These are phyloP conservation scores for Globisporangium viniferum DNA, from an alignment of 352 stramenopile species.

Conservation along the genomic window DNA sequence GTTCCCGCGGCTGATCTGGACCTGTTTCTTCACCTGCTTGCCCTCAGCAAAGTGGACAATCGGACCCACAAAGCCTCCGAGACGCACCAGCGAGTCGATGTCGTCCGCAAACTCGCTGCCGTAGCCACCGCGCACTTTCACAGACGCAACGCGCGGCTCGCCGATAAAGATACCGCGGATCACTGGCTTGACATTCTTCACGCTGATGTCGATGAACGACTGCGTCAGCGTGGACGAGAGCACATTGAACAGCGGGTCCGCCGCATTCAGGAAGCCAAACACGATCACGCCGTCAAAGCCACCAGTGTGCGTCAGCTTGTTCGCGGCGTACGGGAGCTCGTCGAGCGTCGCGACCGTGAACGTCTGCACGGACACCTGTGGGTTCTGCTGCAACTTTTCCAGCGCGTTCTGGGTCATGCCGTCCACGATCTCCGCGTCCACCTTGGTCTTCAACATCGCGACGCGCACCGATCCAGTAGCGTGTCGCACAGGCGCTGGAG, in stretches of 20 bases:
- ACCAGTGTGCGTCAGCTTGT: conserved; percentile 67
- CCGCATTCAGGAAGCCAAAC: conserved; percentile 76
- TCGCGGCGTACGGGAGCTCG: conserved; percentile 80
- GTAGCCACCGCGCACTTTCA: conserved; percentile 72
- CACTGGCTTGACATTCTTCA: conserved; percentile 76
- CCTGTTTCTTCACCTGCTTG: conserved; percentile 44
- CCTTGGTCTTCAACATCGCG: conserved; percentile 77
- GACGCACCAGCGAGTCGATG: conserved; percentile 58
- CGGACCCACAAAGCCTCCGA: conserved; percentile 35
- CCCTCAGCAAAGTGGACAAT: conserved; percentile 17
- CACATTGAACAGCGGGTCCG: conserved; percentile 60
- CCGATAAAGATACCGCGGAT: conserved; percentile 74
- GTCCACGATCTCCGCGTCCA: conserved; percentile 71
- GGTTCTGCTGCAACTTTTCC: conserved; percentile 33
- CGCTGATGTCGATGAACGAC: conserved; percentile 81
- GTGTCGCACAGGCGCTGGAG: conserved; percentile 10
- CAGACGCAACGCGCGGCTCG: conserved; percentile 64
- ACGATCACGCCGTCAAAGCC: conserved; percentile 76
- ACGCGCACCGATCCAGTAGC: conserved; percentile 33
- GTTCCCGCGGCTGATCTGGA: conserved; percentile 68
- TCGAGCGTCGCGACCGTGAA: conserved; percentile 77
- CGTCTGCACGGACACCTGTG: conserved; percentile 40
- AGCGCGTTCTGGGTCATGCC: conserved; percentile 64
- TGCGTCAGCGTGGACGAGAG: conserved; percentile 56
- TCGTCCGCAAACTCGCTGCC: conserved; percentile 61